These are phyloP conservation scores for Globisporangium paddicum DNA, from an alignment of 352 stramenopile genomes.

Conservation along the genomic window DNA sequence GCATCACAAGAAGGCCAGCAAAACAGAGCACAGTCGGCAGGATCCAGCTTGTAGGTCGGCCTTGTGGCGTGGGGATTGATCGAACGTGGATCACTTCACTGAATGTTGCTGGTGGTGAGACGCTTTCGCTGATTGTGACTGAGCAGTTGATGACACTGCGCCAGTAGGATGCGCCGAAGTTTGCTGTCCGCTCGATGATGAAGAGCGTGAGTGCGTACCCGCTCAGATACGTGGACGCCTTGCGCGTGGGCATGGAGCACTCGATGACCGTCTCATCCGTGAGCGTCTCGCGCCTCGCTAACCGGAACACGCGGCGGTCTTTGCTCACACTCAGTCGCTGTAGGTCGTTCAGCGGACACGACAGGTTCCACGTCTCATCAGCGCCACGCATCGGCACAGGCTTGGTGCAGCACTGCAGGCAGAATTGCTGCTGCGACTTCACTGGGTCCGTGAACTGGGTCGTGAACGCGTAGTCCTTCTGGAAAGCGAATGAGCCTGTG, in stretches of 20 bases:
- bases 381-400: constrained; percentile 45
- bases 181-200: constrained; percentile 42
- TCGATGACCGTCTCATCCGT: constrained; percentile 45
- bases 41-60: constrained; percentile 30
- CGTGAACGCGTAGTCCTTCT: constrained; percentile 49
- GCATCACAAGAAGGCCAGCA: constrained; percentile 12
- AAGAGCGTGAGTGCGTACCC: constrained; percentile 54
- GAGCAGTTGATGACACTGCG: constrained; percentile 65
- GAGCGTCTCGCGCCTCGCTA: constrained; percentile 51
- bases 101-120: constrained; percentile 31
- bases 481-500: constrained; percentile 23
- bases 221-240: constrained; percentile 38
- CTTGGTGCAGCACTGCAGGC: constrained; percentile 69
- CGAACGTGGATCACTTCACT: constrained; percentile 55
- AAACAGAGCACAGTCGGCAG: constrained; percentile 16
- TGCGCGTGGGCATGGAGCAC: constrained; percentile 54
- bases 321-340: constrained; percentile 69
- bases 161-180: constrained; percentile 57
- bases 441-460: constrained; percentile 49
- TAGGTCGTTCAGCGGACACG: constrained; percentile 59
- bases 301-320: constrained; percentile 44
- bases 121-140: constrained; percentile 45
- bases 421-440: constrained; percentile 41
- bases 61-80: constrained; percentile 33
- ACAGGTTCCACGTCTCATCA: constrained; percentile 77